These are phyloP conservation scores for Skeletonema potamos DNA, from an alignment of 108 stramenopile genomes.

Conservation along the genomic window DNA sequence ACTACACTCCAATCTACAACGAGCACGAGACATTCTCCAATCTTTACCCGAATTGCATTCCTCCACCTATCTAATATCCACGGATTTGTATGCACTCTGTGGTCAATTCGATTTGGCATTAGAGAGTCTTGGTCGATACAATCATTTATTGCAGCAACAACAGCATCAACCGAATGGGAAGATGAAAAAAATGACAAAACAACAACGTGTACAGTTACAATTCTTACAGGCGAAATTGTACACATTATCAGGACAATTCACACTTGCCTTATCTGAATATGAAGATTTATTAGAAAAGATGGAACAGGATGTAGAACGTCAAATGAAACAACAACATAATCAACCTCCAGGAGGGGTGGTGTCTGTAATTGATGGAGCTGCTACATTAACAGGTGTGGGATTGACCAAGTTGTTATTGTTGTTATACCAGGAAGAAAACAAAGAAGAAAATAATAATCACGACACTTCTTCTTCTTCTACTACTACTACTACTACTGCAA, in stretches of 20 bases:
- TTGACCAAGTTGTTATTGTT: constrained; percentile 15
- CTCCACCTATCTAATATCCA: constrained; percentile 15
- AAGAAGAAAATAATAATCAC: too few species aligned
- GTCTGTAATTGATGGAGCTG: constrained; percentile 41
- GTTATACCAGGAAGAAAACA: not conserved
- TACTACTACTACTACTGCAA: not conserved
- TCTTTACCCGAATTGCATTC: constrained; percentile 4
- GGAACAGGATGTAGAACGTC: constrained; percentile 31
- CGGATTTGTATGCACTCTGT: not conserved
- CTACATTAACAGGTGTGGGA: constrained; percentile 39
- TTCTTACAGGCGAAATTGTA: constrained; percentile 28
- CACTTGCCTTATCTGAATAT: constrained; percentile 33
- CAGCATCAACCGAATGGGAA: not conserved
- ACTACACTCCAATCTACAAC: constrained; percentile 13
- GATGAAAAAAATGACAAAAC: too few species aligned
- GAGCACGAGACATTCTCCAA: constrained; percentile 35
- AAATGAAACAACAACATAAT: constrained; percentile 9
- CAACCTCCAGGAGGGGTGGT: not conserved
- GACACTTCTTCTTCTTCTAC: not conserved
- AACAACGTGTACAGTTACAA: not conserved
- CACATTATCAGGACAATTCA: constrained; percentile 31
- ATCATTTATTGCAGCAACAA: not conserved
- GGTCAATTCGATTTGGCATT: constrained; percentile 29
- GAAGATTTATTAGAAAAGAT: constrained; percentile 37
- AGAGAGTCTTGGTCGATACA: constrained; percentile 14